Percentiles rank a stretch among this genome's conserved stretches.
phyloP scores from a whole-genome alignment of 352 stramenopile species.

The Ophiocytium majus region DNA sequence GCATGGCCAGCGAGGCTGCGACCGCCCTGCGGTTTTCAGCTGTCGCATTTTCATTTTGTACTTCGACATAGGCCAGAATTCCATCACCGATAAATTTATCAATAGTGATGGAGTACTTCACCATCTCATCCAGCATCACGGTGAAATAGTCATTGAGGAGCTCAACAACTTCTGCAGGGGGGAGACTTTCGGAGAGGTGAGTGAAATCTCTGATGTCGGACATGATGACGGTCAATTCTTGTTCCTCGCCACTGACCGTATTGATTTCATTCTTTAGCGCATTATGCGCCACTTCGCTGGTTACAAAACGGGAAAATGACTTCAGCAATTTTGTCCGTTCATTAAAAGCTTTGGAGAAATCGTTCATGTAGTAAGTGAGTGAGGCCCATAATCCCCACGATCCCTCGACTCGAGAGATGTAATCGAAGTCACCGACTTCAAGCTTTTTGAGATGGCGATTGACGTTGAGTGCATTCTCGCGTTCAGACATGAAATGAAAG shows the following conservation, averaged over 20 bases:
- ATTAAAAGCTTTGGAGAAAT: background rate
- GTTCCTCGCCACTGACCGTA: background rate
- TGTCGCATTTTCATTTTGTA: too few relatives aligned
- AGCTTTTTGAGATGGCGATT: background rate
- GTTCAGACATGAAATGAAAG: slow-evolving; percentile 12
- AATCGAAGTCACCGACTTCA: background rate
- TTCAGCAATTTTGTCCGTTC: background rate
- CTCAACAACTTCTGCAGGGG: background rate
- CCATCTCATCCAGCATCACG: background rate
- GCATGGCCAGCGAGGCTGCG: background rate
- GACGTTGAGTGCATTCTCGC: background rate
- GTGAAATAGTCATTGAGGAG: slow-evolving; percentile 8
- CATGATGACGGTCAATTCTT: slow-evolving; percentile 8
- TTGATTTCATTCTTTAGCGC: background rate
- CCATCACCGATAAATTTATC: slow-evolving; percentile 12
- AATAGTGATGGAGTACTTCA: background rate
- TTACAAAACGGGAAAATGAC: slow-evolving; percentile 8
- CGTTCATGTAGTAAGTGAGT: background rate
- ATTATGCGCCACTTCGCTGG: background rate
- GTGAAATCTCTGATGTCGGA: slow-evolving; percentile 1
- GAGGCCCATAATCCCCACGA: background rate
- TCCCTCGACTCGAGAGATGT: background rate
- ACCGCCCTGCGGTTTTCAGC: slow-evolving; percentile 3
- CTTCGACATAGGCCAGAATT: slow-evolving; percentile 5
- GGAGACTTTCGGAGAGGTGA: background rate